These are phyloP conservation scores for Penicillium flavigenum DNA, from an alignment of 495 filamentous ascomycete genomes.

Conservation along the genomic window DNA sequence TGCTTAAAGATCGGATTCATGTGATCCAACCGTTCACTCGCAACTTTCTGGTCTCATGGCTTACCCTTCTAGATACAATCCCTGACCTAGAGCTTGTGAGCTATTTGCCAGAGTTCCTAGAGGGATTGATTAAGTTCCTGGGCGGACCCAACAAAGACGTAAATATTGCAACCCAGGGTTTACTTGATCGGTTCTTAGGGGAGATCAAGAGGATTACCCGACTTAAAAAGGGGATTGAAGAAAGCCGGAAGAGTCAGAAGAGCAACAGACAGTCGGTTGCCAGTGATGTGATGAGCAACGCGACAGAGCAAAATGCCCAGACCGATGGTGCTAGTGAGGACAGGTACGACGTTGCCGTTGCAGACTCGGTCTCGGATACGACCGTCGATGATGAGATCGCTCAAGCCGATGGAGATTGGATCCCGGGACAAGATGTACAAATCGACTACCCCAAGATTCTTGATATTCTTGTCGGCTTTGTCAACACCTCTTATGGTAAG, in stretches of 20 bases:
- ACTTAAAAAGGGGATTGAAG: slow-evolving; percentile 87
- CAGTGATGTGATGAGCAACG: slow-evolving; percentile 60
- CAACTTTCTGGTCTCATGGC: slow-evolving; percentile 94
- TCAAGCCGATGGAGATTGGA: slow-evolving; percentile 82
- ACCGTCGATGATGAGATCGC: slow-evolving; percentile 61
- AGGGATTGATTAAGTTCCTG: slow-evolving; percentile 86
- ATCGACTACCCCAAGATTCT: slow-evolving; percentile 91
- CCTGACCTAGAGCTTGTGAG: slow-evolving; percentile 94
- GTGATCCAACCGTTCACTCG: slow-evolving; percentile 93
- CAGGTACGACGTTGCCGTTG: slow-evolving; percentile 48
- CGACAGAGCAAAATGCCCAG: slow-evolving; percentile 48
- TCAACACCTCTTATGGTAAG: slow-evolving; percentile 77
- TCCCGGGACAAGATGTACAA: slow-evolving; percentile 94
- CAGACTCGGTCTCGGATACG: slow-evolving; percentile 60
- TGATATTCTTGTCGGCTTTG: slow-evolving; percentile 86
- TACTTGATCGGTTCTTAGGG: slow-evolving; percentile 85
- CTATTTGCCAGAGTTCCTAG: slow-evolving; percentile 88
- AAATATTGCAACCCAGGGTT: slow-evolving; percentile 83
- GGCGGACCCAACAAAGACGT: slow-evolving; percentile 91
- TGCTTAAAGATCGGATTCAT: slow-evolving; percentile 88
- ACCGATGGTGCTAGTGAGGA: slow-evolving; percentile 32
- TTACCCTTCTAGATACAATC: slow-evolving; percentile 92
- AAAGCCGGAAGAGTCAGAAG: slow-evolving; percentile 71
- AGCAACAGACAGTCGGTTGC: slow-evolving; percentile 65
- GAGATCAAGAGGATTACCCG: slow-evolving; percentile 94